Conservation (phyloP, 192 early-diverging fungal species). For the Backusella mclennaniae region DNA sequence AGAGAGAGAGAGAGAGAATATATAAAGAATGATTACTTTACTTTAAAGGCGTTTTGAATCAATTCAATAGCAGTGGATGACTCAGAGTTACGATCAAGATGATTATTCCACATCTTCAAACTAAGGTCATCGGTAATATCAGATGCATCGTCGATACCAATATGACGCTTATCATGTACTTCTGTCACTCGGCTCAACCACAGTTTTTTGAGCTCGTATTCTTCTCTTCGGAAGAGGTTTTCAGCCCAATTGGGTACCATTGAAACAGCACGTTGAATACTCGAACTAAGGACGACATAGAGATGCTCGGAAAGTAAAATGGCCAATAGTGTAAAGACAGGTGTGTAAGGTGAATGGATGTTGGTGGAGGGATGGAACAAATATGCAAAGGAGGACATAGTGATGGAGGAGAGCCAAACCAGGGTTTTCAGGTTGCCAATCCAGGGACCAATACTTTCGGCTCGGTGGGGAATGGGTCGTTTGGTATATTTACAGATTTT, state of each 20-base stretch:
- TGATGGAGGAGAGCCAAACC: slow-evolving; percentile 59
- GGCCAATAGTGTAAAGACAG: slow-evolving; percentile 22
- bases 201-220: slow-evolving; percentile 36
- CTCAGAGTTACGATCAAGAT: not conserved
- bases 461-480: slow-evolving; percentile 34
- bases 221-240: slow-evolving; percentile 29
- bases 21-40: not conserved
- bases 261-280: slow-evolving; percentile 18
- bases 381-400: slow-evolving; percentile 55
- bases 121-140: slow-evolving; percentile 2
- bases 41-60: slow-evolving; percentile 8
- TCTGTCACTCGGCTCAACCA: slow-evolving; percentile 26
- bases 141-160: not conserved
- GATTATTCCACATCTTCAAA: not conserved
- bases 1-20: not conserved
- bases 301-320: slow-evolving; percentile 43
- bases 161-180: not conserved
- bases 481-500: slow-evolving; percentile 79
- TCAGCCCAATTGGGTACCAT: slow-evolving; percentile 35
- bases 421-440: slow-evolving; percentile 39
- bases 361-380: slow-evolving; percentile 46
- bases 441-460: slow-evolving; percentile 40
- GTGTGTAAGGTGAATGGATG: slow-evolving; percentile 34
- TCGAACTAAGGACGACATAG: slow-evolving; percentile 17
- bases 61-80: not conserved